These are phyloP conservation scores for Rhizoctonia solani DNA, from an alignment of 1,284 basidiomycete species.

Conservation along the genomic window DNA sequence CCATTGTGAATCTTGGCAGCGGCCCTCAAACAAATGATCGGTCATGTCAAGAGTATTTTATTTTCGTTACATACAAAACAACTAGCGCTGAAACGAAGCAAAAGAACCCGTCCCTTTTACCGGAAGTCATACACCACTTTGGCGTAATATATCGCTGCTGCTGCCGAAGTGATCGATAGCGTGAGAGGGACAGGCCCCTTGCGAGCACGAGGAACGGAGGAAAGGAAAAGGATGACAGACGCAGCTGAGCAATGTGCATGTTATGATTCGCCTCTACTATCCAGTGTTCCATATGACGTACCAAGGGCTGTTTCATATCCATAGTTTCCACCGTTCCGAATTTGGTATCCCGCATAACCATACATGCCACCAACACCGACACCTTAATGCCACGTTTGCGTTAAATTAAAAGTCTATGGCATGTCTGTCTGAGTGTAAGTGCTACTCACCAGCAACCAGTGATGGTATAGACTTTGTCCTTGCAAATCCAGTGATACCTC, in stretches of 20 bases:
- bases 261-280: not conserved
- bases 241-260: slow-evolving; percentile 57
- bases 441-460: slow-evolving; percentile 70
- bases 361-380: slow-evolving; percentile 71
- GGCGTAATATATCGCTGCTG: slow-evolving; percentile 72
- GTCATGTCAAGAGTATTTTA: not conserved
- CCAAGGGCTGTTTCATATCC: slow-evolving; percentile 78
- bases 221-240: slow-evolving; percentile 75
- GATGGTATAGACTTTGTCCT: slow-evolving; percentile 67
- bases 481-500: slow-evolving; percentile 60
- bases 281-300: slow-evolving; percentile 47
- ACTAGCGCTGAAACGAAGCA: slow-evolving; percentile 1
- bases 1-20: no score
- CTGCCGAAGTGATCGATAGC: slow-evolving; percentile 65
- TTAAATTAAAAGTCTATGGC: not conserved
- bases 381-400: not conserved
- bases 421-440: slow-evolving; percentile 41
- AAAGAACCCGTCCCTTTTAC: slow-evolving; percentile 6
- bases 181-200: slow-evolving; percentile 79
- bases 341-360: slow-evolving; percentile 72
- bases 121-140: slow-evolving; percentile 58
- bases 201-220: slow-evolving; percentile 70
- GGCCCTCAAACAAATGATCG: not conserved
- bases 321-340: slow-evolving; percentile 68
- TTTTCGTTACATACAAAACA: not conserved